Base-by-base conservation (phyloP, 441 rosid genomes). In the Populus hybrid region DNA sequence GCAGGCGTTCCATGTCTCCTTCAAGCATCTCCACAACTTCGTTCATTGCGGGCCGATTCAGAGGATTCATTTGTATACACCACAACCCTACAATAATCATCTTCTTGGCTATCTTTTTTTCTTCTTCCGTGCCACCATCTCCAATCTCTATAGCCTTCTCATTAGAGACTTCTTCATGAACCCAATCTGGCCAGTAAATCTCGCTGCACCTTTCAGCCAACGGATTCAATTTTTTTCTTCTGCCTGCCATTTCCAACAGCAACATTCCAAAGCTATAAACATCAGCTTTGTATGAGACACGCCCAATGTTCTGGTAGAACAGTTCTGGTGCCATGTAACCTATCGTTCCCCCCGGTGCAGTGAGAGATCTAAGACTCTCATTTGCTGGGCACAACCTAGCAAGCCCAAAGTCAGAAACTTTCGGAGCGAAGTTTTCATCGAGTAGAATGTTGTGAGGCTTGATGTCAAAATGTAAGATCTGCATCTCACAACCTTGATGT, bases 1-100 rank as follows among this genome's bases (percentile, higher is more conserved):
- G 30, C 5, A 77, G 36, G 23, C 61, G 46, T 18, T 76, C 85
- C 24, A 70, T n/a, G 8, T 79, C 76, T 30, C 68, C 77, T 77
- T 73, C 78, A 28, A 79, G 78, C 79, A 78, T 81, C 70, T 81
- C 71, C 14, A 75, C n/a, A 1, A 71, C 81, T 30, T 78, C 23
- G 21, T 40, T 82, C 82, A 82, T 82, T 6, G 82, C 23, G 18
- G 80, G 85, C 0, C 78, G 78, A 79, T 76, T 67, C 5, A 16
- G 4, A 6, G 83, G 85, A 20, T 79, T 76, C 74, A 71, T 69
- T 67, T 79, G 79, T 69, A 79, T 76, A 20, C 85, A 82, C 77
- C 80, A 79, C n/a, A 82, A 34, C 4, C 80, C 82, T 21, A 76
- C 80, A 7, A 77, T 46, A 14, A 74, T n/a, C 74, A 80, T 70